Percentiles rank a stretch among this genome's conserved stretches.
Conservation (phyloP, 1,284 basidiomycete genomes). For the Irpex sp. region DNA sequence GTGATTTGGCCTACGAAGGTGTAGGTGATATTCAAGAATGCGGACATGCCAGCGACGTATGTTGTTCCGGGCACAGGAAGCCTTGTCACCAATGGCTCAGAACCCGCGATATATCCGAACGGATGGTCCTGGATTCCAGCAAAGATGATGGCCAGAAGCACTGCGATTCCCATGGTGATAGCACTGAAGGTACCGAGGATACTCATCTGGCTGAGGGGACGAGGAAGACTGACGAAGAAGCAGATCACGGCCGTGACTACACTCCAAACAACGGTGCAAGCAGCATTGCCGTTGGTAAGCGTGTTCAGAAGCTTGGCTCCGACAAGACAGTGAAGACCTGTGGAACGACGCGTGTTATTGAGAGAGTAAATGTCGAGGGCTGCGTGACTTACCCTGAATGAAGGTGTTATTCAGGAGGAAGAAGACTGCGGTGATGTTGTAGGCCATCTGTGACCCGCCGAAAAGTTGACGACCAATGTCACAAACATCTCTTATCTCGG, state of each 20-base stretch:
- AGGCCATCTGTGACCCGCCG: conserved; percentile 53
- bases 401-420: conserved; percentile 61
- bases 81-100: conserved; percentile 46
- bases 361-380: neutral
- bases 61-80: conserved; percentile 54
- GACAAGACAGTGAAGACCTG: conserved; percentile 52
- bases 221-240: conserved; percentile 60
- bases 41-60: conserved; percentile 62
- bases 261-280: conserved; percentile 66
- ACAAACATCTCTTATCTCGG: conserved; percentile 68
- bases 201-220: conserved; percentile 60
- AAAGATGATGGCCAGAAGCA: conserved; percentile 63
- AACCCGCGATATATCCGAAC: conserved; percentile 43
- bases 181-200: conserved; percentile 53
- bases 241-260: conserved; percentile 49
- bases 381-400: conserved; percentile 44
- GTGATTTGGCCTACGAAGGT: conserved; percentile 73
- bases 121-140: conserved; percentile 59
- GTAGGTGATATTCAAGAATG: conserved; percentile 60
- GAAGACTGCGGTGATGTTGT: conserved; percentile 54
- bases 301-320: conserved; percentile 64
- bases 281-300: conserved; percentile 54
- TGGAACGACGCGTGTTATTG: neutral
- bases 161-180: conserved; percentile 64
- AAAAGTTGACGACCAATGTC: conserved; percentile 68